Evolutionary conservation across 371 early-diverging fungal genomes (phyloP), one percentile per base, ranked within the genome.

Genomic region (Rhizopus microsporus): DNA sequence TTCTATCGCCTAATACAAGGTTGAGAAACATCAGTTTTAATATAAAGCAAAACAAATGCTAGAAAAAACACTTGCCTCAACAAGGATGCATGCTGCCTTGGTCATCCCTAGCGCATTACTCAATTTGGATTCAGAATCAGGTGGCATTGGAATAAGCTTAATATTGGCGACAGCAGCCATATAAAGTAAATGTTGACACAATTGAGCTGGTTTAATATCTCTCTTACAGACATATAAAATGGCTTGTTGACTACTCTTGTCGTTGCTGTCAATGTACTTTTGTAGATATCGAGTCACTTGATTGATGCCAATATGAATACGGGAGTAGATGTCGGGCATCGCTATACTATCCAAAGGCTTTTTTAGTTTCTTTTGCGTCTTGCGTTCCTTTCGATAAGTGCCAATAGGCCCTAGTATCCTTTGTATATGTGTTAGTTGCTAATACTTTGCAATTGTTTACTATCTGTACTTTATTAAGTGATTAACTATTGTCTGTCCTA

Each of bases 191-290:
- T 76, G 77, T 13, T 62, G 49, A 29, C 74, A 73, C 6, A 76
- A 15, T 5, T 71, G 69, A 3, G 54, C 17, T 6, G 74, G 74
- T 37, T 71, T 65, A 37, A 70, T 69, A 16, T 76, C 77, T 35
- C 77, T 54, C 34, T 67, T 66, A 51, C 77, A 76, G 8, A 76
- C 67, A 53, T 68, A 76, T 5, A 76, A 54, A 13, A 68, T 56
- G 4, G 0, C n/a, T 17, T 51, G 8, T 33, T 17, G 0, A 38
- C 38, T 50, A 33, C 45, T 7, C 45, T 40, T 5, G 51, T 31
- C 10, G 33, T 59, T 50, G 5, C 52, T 37, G 56, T 62, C 42
- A 12, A 73, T 70, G 5, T 44, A 53, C 1, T 51, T 4, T 46
- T 72, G 72, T 17, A 75, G 51, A 48, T 48, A 63, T 7, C 62